Percentiles rank a stretch among this genome's conserved stretches.
Evolutionary conservation across 2,329 filamentous ascomycete species (phyloP).

Genomic region (Venturiaceae sp.): DNA sequence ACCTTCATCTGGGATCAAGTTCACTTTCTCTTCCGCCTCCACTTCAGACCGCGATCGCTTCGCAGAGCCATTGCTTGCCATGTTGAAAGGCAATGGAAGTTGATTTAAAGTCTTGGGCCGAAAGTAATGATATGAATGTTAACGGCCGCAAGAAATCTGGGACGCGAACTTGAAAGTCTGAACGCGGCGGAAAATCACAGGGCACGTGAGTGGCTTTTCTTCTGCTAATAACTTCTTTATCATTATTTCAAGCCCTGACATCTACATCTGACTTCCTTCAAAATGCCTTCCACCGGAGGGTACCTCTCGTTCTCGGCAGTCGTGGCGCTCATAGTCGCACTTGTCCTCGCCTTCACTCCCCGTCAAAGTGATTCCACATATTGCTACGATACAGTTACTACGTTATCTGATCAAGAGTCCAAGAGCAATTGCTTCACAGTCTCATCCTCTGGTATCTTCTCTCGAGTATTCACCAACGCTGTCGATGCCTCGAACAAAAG

Average conservation of each 20-base stretch:
- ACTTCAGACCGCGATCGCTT: not conserved
- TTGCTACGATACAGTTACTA: not conserved
- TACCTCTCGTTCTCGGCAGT: not conserved
- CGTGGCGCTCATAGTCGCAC: not conserved
- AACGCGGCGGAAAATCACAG: not conserved
- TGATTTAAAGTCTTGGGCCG: too few relatives aligned
- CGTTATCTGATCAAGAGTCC: not conserved
- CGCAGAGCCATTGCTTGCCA: not conserved
- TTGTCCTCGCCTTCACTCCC: not conserved
- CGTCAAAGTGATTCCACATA: not conserved
- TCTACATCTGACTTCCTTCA: not conserved
- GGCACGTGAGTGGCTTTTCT: not conserved
- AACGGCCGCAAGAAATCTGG: not conserved
- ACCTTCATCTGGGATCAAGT: not conserved
- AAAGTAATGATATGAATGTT: not conserved
- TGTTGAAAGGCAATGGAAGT: not conserved
- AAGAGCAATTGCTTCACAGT: conserved; percentile 45
- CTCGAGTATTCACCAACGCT: conserved; percentile 31
- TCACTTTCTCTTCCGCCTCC: not conserved
- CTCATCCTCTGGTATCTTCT: conserved; percentile 38
- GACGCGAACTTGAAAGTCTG: not conserved
- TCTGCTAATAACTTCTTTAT: not conserved
- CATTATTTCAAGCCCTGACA: not conserved
- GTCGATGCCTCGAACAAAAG: not conserved
- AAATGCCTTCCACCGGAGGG: not conserved